Evolutionary conservation across 2,329 filamentous ascomycete genomes (phyloP), one percentile per base, ranked within the genome.

Genomic region (Colletotrichum sp.): DNA sequence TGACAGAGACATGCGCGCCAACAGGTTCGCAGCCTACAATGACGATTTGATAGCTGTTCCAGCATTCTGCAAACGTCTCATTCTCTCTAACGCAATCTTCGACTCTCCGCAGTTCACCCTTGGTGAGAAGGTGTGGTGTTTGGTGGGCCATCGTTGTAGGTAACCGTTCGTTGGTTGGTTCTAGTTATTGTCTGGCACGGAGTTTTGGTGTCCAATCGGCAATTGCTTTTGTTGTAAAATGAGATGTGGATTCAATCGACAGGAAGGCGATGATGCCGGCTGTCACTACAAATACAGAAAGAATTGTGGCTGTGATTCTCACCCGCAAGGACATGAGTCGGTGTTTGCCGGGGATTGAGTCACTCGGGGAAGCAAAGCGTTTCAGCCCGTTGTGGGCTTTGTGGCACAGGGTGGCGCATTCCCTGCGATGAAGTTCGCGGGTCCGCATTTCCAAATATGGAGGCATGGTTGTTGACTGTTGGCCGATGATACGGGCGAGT

Each of bases 181-280:
- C n/a, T n/a, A 9, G n/a, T 43, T 0, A 2, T n/a, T n/a, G 6
- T n/a, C 1, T 11, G 5, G 16, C 8, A 8, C 16, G 18, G 36
- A 18, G 36, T 43, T 12, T 18, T 8, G 16, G 0, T 47, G 3
- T 47, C 13, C 13, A 47, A 21, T 9, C n/a, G n/a, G 4, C 43
- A 47, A 47, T 11, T 47, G 1, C 1, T n/a, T 0, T 47, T 13
- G 0, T 47, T 21, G 12, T 3, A 1, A 9, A 47, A 13, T 6
- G n/a, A 0, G 0, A 47, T 21, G 18, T 21, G n/a, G 43, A 33
- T 13, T 47, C 18, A 47, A 8, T 21, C 0, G 43, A 5, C 1
- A 8, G n/a, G 1, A 1, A 47, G 6, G 12, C 9, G 11, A 51
- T 51, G 1, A 12, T 8, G 43, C n/a, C 43, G 0, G 0, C 0